phyloP scores from a whole-genome alignment of 106 monocot species.

The Phalaenopsis equestris region DNA sequence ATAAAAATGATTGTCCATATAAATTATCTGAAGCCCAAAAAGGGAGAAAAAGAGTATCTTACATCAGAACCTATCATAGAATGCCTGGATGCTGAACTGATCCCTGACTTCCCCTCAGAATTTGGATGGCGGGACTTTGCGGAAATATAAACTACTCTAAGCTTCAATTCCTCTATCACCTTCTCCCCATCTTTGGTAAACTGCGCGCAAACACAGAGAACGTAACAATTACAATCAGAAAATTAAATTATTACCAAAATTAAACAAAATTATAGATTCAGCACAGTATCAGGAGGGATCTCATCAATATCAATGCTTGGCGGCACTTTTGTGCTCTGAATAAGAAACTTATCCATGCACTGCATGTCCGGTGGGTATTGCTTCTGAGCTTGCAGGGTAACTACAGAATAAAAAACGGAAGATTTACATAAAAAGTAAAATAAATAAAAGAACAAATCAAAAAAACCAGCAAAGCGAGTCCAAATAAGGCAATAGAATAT shows the following conservation, averaged over 20 bases:
- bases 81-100: constrained; percentile 6
- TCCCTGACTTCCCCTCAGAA: constrained; percentile 26
- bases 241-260: background rate
- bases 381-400: constrained; percentile 78
- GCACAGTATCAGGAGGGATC: constrained; percentile 64
- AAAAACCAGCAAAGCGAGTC: background rate
- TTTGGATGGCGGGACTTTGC: constrained; percentile 28
- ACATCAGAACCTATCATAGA: constrained; percentile 19
- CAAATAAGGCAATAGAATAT: background rate
- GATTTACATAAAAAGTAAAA: background rate
- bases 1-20: background rate
- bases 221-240: background rate
- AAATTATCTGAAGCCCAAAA: background rate
- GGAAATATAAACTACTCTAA: constrained; percentile 50
- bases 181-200: constrained; percentile 55
- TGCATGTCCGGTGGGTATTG: constrained; percentile 72
- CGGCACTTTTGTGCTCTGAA: constrained; percentile 80
- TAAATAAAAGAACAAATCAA: background rate
- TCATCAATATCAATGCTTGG: constrained; percentile 75
- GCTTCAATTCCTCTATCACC: constrained; percentile 19
- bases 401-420: constrained; percentile 18
- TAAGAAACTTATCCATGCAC: constrained; percentile 90
- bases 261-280: background rate
- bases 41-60: background rate
- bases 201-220: constrained; percentile 25